Base-by-base conservation (phyloP, 148 eudicot genomes). In the Drosera capensis region DNA sequence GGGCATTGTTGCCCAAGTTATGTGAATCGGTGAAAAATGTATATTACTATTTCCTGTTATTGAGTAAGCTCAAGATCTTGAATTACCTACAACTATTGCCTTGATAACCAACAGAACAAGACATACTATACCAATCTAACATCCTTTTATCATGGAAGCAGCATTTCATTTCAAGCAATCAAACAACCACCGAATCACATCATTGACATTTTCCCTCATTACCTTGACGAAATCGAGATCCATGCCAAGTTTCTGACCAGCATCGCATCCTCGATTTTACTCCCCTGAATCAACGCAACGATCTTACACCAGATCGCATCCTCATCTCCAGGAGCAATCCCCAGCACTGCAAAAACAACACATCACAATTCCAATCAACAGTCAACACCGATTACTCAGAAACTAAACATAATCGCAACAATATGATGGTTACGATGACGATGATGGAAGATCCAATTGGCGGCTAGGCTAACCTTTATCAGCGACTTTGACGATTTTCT, bases 271-370 rank as follows among this genome's bases (percentile, higher is more conserved):
- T 80, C 90, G 29, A 82, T 54, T 25, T 43, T 75, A 28, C 83
- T 86, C 12, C 45, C 64, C 66, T 65, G 80, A 28, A 88, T 73
- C 25, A 74, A 51, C 38, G 94, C 90, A 15, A 83, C 86, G 49
- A 83, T 60, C 65, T 88, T 88, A 45, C 96, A 83, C 7, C 66
- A 67, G 50, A 83, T 63, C 8, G 94, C 96, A 35, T 88, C 96
- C 68, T 83, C 96, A 46, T 88, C 96, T 0, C 68, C 77, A 1
- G 94, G 83, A 44, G 81, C 66, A 62, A 63, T 49, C 20, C 80
- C 46, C 18, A 88, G 57, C 37, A 88, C 96, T 88, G 61, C 8
- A 54, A 52, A 25, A 39, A 41, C 6, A 23, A 48, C 4, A 14
- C 7, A 17, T 17, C 1, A 3, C 22, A 14, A 41, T 11, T 1